Conservation (phyloP, 306 rosid species). For the Alnus rubra region DNA sequence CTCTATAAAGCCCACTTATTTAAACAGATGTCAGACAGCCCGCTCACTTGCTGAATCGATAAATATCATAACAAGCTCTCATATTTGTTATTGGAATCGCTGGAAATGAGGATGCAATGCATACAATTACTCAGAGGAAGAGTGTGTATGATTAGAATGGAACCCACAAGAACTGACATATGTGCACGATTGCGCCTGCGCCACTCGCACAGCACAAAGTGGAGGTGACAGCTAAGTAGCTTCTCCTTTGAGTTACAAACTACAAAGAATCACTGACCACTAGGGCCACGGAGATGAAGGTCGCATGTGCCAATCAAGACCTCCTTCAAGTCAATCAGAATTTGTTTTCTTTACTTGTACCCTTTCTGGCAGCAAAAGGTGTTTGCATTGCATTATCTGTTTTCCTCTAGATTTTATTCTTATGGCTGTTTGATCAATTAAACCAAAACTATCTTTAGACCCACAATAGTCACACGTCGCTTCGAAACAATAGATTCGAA, state of each 20-base stretch:
- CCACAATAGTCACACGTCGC: constrained; percentile 6
- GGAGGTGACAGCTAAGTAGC: constrained; percentile 34
- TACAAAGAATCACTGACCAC: constrained; percentile 7
- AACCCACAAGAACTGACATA: constrained; percentile 8
- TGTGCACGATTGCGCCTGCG: constrained; percentile 34
- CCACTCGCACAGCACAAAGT: constrained; percentile 8
- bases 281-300: constrained; percentile 48
- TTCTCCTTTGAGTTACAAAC: constrained; percentile 35
- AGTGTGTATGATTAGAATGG: not conserved
- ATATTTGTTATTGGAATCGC: no score
- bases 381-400: not conserved
- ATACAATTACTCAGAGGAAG: no score
- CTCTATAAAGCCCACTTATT: no score
- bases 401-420: not conserved
- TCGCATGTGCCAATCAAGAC: constrained; percentile 14
- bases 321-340: constrained; percentile 20
- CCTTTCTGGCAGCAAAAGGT: constrained; percentile 11
- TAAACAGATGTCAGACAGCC: no score
- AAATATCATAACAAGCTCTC: no score
- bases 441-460: constrained; percentile 16
- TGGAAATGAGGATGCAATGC: no score
- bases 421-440: constrained; percentile 20
- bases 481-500: no score
- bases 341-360: constrained; percentile 29
- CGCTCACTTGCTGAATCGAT: no score